phyloP scores from a whole-genome alignment of 2,329 filamentous ascomycete genomes.

The Xylaria digitata region DNA sequence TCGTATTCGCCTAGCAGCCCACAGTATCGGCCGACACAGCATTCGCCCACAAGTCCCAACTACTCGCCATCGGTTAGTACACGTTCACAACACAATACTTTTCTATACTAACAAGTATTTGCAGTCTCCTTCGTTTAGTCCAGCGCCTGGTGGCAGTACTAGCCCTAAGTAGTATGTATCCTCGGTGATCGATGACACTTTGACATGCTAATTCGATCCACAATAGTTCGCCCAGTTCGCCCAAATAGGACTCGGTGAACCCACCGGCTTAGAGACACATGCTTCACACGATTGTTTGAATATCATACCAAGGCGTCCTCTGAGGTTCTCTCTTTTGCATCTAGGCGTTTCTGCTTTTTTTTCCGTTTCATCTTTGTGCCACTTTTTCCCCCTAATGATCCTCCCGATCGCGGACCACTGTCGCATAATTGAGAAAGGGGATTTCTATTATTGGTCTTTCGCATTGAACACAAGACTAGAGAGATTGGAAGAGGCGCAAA shows the following conservation, averaged over 20 bases:
- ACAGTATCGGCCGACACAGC: constrained; percentile 64
- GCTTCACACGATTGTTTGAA: constrained; percentile 43
- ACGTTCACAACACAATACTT: not conserved
- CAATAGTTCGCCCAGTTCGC: constrained; percentile 50
- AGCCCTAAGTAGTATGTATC: constrained; percentile 57
- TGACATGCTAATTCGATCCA: constrained; percentile 33
- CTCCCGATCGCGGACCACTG: constrained; percentile 15
- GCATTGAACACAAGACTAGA: constrained; percentile 34
- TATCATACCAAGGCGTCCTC: constrained; percentile 46
- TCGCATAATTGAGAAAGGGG: constrained; percentile 31
- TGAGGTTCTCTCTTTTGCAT: constrained; percentile 39
- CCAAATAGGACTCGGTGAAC: constrained; percentile 46
- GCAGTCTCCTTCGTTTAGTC: constrained; percentile 41
- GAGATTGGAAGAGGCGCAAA: constrained; percentile 29
- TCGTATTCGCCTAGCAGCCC: constrained; percentile 66
- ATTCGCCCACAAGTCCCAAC: constrained; percentile 76
- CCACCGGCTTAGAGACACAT: constrained; percentile 1
- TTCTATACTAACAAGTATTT: constrained; percentile 46
- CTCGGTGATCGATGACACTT: not conserved
- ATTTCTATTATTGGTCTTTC: constrained; percentile 25
- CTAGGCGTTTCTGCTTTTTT: constrained; percentile 36
- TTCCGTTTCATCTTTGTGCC: constrained; percentile 22
- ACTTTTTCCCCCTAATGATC: constrained; percentile 14
- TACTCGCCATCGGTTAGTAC: constrained; percentile 72
- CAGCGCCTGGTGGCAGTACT: constrained; percentile 55